Evolutionary conservation across 192 early-diverging fungal genomes (phyloP), one percentile per base, ranked within the genome.

Genomic region (Podila minutissima): DNA sequence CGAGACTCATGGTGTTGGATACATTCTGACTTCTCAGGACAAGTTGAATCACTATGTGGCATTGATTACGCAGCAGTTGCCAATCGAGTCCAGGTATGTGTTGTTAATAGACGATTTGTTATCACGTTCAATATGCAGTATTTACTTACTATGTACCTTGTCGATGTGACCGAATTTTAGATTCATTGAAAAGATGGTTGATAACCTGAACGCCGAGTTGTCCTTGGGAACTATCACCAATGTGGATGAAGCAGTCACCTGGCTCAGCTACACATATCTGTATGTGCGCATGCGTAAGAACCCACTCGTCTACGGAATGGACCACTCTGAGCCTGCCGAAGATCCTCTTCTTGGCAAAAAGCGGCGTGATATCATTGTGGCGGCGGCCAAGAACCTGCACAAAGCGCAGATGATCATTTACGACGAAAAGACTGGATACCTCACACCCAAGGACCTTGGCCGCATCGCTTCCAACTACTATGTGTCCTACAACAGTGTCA

Each of bases 181-280:
- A 62, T 99, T 99, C 74, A 92, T 94, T 15, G 83, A 88, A 31
- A 89, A 93, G 32, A 86, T 99, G 76, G 88, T 92, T 19, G 96
- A 99, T 74, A 98, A 98, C 82, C 88, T 99, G 58, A 99, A 99
- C 78, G 98, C 98, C 38, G 98, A 99, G 74, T 92, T 99, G 53
- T 91, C 94, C 0, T 83, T 99, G 9, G 98, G 98, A 29, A 98
- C 97, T 0, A 96, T 99, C 2, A 97, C 96, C 35, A 98, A 90
- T 62, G 83, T 99, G 41, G 94, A 97, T 72, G 98, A 99, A 84
- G 98, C 94, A 12, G 94, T 98, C 11, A 87, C 89, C 7, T 99
- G 98, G 98, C 92, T 99, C 53, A 92, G 96, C 37, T 99, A 99
- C 85, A 99, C 98, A 2, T 99, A 97, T 79, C 85, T 98, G 57